Conservation (phyloP, 192 early-diverging fungal species). For the Tieghemiomyces parasiticus region DNA sequence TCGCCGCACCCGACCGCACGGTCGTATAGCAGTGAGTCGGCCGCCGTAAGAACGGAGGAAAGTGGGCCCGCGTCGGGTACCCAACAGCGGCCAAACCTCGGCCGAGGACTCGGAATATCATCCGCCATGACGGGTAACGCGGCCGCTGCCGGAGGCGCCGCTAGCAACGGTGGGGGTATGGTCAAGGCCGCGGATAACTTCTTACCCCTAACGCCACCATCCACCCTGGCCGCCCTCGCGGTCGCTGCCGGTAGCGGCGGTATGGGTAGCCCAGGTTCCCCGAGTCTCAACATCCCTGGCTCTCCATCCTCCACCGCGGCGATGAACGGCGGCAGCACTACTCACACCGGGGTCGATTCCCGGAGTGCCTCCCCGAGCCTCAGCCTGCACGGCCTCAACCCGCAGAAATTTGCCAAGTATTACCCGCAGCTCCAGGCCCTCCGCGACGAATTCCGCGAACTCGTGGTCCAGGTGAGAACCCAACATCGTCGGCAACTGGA, state of each 20-base stretch:
- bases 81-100: no score
- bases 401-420: slow-evolving; percentile 4
- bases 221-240: background rate
- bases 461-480: background rate
- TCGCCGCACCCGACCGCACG: background rate
- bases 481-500: slow-evolving; percentile 6
- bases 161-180: no score
- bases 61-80: no score
- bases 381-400: background rate
- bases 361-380: background rate
- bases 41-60: no score
- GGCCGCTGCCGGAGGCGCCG: no score
- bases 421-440: slow-evolving; percentile 5
- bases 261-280: background rate
- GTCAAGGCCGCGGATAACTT: no score
- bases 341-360: background rate
- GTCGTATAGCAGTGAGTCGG: no score
- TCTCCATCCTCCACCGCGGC: background rate
- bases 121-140: no score
- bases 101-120: no score
- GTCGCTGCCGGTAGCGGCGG: background rate
- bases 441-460: slow-evolving; percentile 1
- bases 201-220: no score
- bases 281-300: background rate
- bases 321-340: background rate